These are phyloP conservation scores for Microdochium bolleyi DNA, from an alignment of 2,329 filamentous ascomycete species.

Conservation along the genomic window DNA sequence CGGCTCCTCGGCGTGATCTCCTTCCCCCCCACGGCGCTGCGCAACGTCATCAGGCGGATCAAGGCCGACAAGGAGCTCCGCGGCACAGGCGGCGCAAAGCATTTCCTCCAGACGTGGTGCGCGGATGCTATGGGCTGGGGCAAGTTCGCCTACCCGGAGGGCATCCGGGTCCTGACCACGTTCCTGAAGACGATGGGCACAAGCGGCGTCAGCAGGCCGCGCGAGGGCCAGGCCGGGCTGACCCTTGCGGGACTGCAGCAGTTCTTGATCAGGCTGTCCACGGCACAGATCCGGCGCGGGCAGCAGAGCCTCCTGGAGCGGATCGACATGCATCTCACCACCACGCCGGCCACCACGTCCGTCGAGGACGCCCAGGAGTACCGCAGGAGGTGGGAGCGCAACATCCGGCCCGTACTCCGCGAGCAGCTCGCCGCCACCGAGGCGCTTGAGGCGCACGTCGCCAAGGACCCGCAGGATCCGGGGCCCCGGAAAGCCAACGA, in stretches of 20 bases:
- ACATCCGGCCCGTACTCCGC: not conserved
- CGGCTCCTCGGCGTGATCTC: not conserved
- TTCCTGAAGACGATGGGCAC: not conserved
- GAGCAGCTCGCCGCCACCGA: not conserved
- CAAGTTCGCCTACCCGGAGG: not conserved
- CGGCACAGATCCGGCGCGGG: not conserved
- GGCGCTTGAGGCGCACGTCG: not conserved
- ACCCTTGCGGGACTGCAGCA: not conserved
- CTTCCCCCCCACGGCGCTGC: not conserved
- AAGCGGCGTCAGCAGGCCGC: not conserved
- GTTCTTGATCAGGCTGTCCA: not conserved
- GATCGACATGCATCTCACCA: not conserved
- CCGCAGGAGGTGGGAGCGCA: not conserved
- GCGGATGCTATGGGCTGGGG: not conserved
- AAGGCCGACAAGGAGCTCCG: not conserved
- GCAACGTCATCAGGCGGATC: not conserved
- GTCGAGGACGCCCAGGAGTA: not conserved
- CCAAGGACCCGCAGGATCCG: not conserved
- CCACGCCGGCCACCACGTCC: not conserved
- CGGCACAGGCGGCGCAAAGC: not conserved
- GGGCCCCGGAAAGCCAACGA: not conserved
- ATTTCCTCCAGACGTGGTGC: not conserved
- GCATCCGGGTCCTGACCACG: not conserved
- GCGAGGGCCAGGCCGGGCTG: not conserved
- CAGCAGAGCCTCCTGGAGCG: not conserved